Evolutionary conservation across 352 stramenopile species (phyloP), one percentile per base, ranked within the genome.

Genomic region (Pythium dissimile): DNA sequence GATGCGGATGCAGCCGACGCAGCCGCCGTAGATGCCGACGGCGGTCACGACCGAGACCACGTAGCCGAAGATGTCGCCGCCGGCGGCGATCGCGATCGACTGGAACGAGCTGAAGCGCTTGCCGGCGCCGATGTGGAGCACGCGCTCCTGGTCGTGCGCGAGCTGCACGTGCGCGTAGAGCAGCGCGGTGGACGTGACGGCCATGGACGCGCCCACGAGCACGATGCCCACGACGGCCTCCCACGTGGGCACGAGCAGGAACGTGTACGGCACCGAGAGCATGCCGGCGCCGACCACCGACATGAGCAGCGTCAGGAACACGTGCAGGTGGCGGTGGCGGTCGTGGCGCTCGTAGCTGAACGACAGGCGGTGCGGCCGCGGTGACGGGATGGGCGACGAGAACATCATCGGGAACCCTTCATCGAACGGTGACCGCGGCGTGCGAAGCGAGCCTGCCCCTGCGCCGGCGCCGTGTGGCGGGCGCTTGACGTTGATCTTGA

Each of bases 261-360:
- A 92, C 31, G 78, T 86, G 66, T 86, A 92, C 15, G 82, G 79
- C 44, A 92, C 64, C 0, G 73, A 78, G 13, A 92, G 66, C 76
- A 89, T 80, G 18, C 82, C 82, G 15, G 76, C 79, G 35, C 82
- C 82, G 23, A 89, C 77, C 20, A 84, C 84, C 38, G 79, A 89
- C 74, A 89, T 86, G 61, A 88, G 80, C 58, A 92, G 72, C 50
- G 75, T 88, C 21, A 88, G 65, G 60, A 89, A 86, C n/a, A 90
- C 80, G 64, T 82, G 73, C 54, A 86, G 61, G 18, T 82, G 64
- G 23, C 73, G 73, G 32, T 73, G 65, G 27, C 47, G 47, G n/a
- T 66, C 42, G 50, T 78, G 51, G 24, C 66, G 61, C 18, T 39
- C 49, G 56, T 75, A 75, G 46, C 64, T 62, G 48, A 87, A 86